Evolutionary conservation across 129 eudicot species (phyloP).

Genomic region (Tanacetum coccineum): DNA sequence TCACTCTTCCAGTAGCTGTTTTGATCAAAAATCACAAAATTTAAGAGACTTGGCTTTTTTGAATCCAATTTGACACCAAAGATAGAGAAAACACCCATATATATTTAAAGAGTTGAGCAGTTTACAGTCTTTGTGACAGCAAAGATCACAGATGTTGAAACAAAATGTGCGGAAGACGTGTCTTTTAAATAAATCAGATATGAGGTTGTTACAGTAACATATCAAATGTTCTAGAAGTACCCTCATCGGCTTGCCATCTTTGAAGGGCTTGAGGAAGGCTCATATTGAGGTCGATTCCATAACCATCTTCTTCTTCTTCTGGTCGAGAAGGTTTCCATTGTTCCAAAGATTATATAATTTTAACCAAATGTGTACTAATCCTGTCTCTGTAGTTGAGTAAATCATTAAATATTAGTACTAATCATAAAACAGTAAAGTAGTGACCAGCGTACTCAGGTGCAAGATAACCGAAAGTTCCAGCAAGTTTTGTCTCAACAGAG

Average conservation of each 20-base stretch:
- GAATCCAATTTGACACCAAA: neutral
- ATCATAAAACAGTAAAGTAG: conserved; percentile 2
- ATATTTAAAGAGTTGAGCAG: neutral
- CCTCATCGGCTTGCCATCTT: no score
- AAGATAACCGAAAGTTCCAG: conserved; percentile 59
- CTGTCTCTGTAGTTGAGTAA: neutral
- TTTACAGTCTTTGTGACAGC: neutral
- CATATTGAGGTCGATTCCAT: no score
- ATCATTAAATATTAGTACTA: neutral
- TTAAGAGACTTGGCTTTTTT: neutral
- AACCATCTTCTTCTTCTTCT: no score
- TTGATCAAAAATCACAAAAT: neutral
- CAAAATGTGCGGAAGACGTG: neutral
- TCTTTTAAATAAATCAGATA: no score
- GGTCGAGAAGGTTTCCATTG: no score
- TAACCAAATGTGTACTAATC: neutral
- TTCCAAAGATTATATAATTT: neutral
- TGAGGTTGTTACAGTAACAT: no score
- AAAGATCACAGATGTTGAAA: neutral
- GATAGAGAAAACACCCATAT: neutral
- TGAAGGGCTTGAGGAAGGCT: no score
- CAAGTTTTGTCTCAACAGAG: conserved; percentile 56
- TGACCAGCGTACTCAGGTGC: conserved; percentile 63
- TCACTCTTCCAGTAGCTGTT: conserved; percentile 67
- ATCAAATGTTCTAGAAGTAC: no score